A percentile compares a stretch with the other conserved stretches of the same genome.
These are phyloP conservation scores for Colletotrichum sidae DNA, from an alignment of 2,329 filamentous ascomycete genomes.

Conservation along the genomic window DNA sequence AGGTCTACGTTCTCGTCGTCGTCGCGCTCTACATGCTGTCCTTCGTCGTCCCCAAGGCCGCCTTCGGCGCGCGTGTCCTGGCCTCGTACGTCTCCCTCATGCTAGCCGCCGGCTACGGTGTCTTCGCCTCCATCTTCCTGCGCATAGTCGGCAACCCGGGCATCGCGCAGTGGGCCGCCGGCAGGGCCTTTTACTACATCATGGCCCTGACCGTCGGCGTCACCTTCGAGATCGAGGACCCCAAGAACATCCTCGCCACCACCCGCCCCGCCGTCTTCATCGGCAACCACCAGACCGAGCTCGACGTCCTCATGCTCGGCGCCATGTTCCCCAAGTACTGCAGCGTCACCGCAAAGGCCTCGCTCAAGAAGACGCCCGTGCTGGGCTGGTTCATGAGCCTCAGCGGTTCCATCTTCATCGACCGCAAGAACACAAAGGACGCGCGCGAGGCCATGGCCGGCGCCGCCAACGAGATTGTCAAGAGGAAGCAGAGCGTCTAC, in stretches of 20 bases:
- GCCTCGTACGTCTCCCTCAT: conserved; percentile 74
- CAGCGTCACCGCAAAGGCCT: conserved; percentile 91
- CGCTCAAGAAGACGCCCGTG: conserved; percentile 76
- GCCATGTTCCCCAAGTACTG: conserved; percentile 90
- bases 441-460: conserved; percentile 87
- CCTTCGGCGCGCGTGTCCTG: conserved; percentile 77
- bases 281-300: conserved; percentile 95
- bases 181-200: conserved; percentile 80
- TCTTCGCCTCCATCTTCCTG: conserved; percentile 77
- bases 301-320: conserved; percentile 93
- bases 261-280: conserved; percentile 89
- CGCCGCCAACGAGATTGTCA: conserved; percentile 83
- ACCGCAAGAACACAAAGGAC: conserved; percentile 85
- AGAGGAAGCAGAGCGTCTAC: conserved; percentile 79
- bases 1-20: conserved; percentile 63
- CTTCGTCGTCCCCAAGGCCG: conserved; percentile 66
- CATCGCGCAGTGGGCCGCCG: conserved; percentile 87
- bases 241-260: conserved; percentile 69
- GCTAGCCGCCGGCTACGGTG: conserved; percentile 76
- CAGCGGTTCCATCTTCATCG: conserved; percentile 93
- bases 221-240: conserved; percentile 79
- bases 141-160: conserved; percentile 78
- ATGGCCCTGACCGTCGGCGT: conserved; percentile 84
- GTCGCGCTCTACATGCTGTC: conserved; percentile 72
- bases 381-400: conserved; percentile 95